Conservation (phyloP, 2,329 filamentous ascomycete species). For the Leptographium wingfieldii region DNA sequence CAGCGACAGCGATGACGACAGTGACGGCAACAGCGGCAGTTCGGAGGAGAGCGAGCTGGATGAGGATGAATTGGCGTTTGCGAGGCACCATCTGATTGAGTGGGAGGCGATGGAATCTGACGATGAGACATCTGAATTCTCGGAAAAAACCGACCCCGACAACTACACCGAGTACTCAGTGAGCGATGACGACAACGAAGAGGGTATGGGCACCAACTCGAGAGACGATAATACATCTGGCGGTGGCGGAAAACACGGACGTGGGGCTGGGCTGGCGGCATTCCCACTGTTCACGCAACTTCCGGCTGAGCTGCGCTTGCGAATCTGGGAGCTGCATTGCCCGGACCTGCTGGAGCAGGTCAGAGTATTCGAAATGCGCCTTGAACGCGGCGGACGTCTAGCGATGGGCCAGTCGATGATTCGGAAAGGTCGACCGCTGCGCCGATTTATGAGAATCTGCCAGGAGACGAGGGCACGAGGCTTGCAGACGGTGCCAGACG, state of each 20-base stretch:
- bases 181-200: not conserved
- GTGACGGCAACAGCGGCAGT: not conserved
- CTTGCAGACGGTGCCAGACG: slow-evolving; percentile 8
- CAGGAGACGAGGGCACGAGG: slow-evolving; percentile 10
- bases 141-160: not conserved
- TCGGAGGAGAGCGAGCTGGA: not conserved
- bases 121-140: not conserved
- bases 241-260: not conserved
- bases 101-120: not conserved
- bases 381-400: not conserved
- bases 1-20: not conserved
- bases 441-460: slow-evolving; percentile 7
- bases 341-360: not conserved
- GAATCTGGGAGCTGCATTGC: slow-evolving; percentile 12
- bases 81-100: not conserved
- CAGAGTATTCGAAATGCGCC: slow-evolving; percentile 5
- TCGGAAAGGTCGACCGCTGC: not conserved
- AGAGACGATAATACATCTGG: not conserved
- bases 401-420: not conserved
- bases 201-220: not conserved
- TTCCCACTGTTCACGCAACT: slow-evolving; percentile 9
- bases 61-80: not conserved
- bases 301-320: slow-evolving; percentile 11
- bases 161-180: not conserved
- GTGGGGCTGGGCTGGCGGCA: not conserved